Conservation (phyloP, 352 stramenopile genomes). For the Globisporangium rhizosaccharum region DNA sequence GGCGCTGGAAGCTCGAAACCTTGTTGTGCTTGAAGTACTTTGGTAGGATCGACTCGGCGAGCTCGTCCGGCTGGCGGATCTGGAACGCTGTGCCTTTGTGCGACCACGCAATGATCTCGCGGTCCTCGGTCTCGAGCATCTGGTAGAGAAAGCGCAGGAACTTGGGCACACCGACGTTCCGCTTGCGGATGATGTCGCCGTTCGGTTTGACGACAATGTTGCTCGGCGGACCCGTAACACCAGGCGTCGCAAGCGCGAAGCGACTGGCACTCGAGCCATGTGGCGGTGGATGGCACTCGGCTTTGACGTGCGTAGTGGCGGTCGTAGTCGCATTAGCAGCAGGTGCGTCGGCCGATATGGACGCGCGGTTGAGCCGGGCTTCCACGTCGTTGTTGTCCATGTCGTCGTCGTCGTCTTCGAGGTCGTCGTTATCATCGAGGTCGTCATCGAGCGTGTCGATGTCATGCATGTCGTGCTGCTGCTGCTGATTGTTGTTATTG, state of each 20-base stretch:
- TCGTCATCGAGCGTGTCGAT: slow-evolving; percentile 9
- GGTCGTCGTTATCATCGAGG: slow-evolving; percentile 7
- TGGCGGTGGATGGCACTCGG: neutral
- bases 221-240: neutral
- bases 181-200: slow-evolving; percentile 25
- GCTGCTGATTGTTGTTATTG: neutral
- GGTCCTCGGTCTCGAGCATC: slow-evolving; percentile 62
- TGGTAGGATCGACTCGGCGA: slow-evolving; percentile 49
- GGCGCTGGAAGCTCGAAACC: slow-evolving; percentile 69
- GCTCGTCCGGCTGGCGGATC: slow-evolving; percentile 55
- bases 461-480: neutral
- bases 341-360: neutral
- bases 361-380: neutral
- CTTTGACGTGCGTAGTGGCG: neutral
- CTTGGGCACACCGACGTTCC: slow-evolving; percentile 66
- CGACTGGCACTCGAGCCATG: no score
- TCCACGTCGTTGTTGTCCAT: slow-evolving; percentile 10
- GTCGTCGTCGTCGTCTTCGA: slow-evolving; percentile 8
- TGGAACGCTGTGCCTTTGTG: slow-evolving; percentile 68
- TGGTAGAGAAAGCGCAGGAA: slow-evolving; percentile 66
- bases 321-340: no score
- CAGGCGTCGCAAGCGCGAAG: neutral
- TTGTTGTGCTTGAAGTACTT: slow-evolving; percentile 84
- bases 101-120: slow-evolving; percentile 53
- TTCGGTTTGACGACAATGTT: slow-evolving; percentile 1